Evolutionary conservation across 306 rosid species (phyloP), one percentile per base, ranked within the genome.

Genomic region (Purshia tridentata): DNA sequence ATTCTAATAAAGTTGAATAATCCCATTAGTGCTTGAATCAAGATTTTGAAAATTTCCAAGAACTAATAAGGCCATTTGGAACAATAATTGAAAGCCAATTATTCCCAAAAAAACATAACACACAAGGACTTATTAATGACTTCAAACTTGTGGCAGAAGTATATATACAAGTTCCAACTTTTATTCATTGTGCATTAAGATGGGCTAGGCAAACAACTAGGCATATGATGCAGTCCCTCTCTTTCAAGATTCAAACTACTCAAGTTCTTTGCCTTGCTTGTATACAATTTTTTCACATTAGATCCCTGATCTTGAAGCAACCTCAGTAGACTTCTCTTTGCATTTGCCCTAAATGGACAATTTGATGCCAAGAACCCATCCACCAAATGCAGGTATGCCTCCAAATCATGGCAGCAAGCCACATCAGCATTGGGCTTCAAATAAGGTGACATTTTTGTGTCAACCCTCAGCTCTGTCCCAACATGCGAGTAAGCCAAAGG

Each of bases 321-420:
- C 23, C 97, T 81, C 1, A 73, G 90, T 65, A 95, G 66, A 51
- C 98, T 95, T 9, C 99, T 81, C 82, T 95, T 95, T 0, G 99
- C 99, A 49, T 91, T 91, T 7, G 90, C 49, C 35, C 99, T 85
- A 15, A 95, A 95, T 0, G 99, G 99, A 78, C 89, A 83, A 51
- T 91, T 90, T 0, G 99, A 91, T 0, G 99, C 94, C 87, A 87
- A 8, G 49, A 83, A 95, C 4, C 99, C 99, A 72, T 95, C 99
- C 76, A 95, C 99, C 77, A 95, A 53, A 62, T 95, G 99, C 53
- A 95, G 54, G 61, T 95, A 95, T 4, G 99, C 99, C 77, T 95
- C 99, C 76, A 95, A 49, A 20, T 95, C 99, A 70, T 95, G 99
- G 6, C 97, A 90, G 55, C 98, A 95, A 0, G 93, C 96, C 64